Base-by-base conservation (phyloP, 1,139 yeast species). In the Scheffersomyces cryptocercus region DNA sequence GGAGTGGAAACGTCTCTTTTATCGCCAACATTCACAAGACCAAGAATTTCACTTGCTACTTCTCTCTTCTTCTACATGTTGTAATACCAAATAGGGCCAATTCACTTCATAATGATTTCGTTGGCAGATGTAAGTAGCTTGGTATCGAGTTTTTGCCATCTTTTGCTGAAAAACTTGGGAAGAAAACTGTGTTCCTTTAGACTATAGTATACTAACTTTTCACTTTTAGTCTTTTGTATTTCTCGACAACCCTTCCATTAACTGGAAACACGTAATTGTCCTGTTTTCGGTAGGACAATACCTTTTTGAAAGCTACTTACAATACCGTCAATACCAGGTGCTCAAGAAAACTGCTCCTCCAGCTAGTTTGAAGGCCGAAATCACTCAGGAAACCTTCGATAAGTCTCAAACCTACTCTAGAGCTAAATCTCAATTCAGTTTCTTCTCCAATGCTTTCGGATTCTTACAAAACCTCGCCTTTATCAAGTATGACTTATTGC, bases 371-470 rank as follows among this genome's bases (percentile, higher is more conserved):
- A 76, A 79, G 50, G 81, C 77, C 29, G 87, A 82, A 57, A 79
- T 87, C 45, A 81, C 84, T 40, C 75, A 80, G 38, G 87, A 86
- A 47, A 88, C 93, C 3, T 88, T 88, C 55, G 75, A 75, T 42
- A 87, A 89, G 61, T 81, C 96, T 3, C 91, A 88, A 59, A 80
- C 76, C 30, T 93, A 93, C 61, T 82, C 95, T 4, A 70, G 87
- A 36, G 88, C 96, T n/a, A 91, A 90, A 63, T 78, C 90, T 42
- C 72, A 75, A 55, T 90, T 89, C 61, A 77, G 85, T 1, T 72
- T 88, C 44, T 64, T 87, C 44, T 64, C 80, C 24, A 78, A 81
- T 36, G 52, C 79, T 12, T 76, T 76, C 56, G 68, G 76, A 6
- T 69, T 85, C 40, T 54, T 77, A 12, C 80, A 84, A 58, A 86